These are phyloP conservation scores for Neospermospora avenae DNA, from an alignment of 2,329 filamentous ascomycete species.

Conservation along the genomic window DNA sequence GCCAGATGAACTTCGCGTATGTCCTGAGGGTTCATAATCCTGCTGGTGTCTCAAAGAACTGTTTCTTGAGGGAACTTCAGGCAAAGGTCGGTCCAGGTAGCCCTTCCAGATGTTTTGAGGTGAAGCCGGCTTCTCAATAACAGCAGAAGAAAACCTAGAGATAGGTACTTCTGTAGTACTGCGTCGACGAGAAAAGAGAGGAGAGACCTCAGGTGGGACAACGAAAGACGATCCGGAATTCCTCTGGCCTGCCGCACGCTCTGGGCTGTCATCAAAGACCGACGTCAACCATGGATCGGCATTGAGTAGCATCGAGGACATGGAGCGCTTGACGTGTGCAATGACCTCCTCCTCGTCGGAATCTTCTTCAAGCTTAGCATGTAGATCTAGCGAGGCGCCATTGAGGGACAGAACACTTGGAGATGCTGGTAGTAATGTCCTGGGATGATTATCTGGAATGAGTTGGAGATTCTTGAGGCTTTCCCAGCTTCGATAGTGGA, in stretches of 20 bases:
- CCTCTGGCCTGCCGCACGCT: not conserved
- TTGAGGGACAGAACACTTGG: constrained; percentile 23
- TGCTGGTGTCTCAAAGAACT: constrained; percentile 8
- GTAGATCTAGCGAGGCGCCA: constrained; percentile 10
- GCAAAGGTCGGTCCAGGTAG: constrained; percentile 15
- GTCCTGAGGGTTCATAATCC: not conserved
- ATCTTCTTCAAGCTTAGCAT: constrained; percentile 14
- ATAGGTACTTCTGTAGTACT: not conserved
- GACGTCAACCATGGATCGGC: constrained; percentile 19
- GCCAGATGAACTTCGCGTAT: constrained; percentile 13
- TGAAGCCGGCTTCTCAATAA: constrained; percentile 14
- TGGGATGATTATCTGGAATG: constrained; percentile 32
- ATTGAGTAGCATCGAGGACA: constrained; percentile 5
- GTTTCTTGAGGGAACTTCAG: constrained; percentile 14
- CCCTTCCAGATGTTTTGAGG: constrained; percentile 5
- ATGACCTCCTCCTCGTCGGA: not conserved
- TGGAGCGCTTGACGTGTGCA: constrained; percentile 6
- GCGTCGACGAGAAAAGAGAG: not conserved
- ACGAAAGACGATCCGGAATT: constrained; percentile 5
- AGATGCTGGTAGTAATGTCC: constrained; percentile 19
- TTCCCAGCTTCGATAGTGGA: constrained; percentile 54
- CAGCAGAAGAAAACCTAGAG: constrained; percentile 7
- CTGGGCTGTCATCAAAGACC: constrained; percentile 21
- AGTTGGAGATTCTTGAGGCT: constrained; percentile 48
- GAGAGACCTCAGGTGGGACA: constrained; percentile 1